These are phyloP conservation scores for Hamigera avellanea DNA, from an alignment of 495 filamentous ascomycete genomes.

Conservation along the genomic window DNA sequence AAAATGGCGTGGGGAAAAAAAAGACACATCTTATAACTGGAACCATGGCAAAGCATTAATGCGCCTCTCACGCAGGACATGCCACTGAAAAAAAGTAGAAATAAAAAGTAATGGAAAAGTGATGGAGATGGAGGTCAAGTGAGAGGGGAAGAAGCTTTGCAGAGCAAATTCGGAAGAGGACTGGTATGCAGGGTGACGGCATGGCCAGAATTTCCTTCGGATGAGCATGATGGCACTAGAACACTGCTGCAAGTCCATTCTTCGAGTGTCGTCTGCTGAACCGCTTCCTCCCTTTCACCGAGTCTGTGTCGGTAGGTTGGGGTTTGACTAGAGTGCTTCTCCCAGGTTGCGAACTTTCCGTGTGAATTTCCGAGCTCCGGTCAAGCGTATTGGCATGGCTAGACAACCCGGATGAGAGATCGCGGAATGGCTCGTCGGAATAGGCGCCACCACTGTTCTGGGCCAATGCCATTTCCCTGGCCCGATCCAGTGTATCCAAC, in stretches of 20 bases:
- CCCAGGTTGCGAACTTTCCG: slow-evolving; percentile 21
- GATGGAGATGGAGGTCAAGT: too few species aligned
- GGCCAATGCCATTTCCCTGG: slow-evolving; percentile 66
- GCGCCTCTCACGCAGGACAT: too few species aligned
- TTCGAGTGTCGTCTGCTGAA: slow-evolving; percentile 88
- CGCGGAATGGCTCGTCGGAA: slow-evolving; percentile 58
- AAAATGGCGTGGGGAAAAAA: too few species aligned
- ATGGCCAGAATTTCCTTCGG: too few species aligned
- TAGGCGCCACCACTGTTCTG: slow-evolving; percentile 57
- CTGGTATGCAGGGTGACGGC: too few species aligned
- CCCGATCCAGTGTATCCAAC: slow-evolving; percentile 72
- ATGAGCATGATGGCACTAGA: slow-evolving; percentile 30
- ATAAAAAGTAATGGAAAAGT: too few species aligned
- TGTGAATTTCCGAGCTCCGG: slow-evolving; percentile 29
- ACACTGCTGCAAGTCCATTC: slow-evolving; percentile 75
- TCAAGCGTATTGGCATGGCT: slow-evolving; percentile 69
- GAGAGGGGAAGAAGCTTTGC: too few species aligned
- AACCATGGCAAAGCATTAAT: too few species aligned
- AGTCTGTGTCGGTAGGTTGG: slow-evolving; percentile 39
- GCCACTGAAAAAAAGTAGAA: too few species aligned
- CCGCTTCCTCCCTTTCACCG: slow-evolving; percentile 55
- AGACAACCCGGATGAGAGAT: slow-evolving; percentile 59
- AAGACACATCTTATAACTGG: too few species aligned
- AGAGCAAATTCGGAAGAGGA: too few species aligned
- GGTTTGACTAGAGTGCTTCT: slow-evolving; percentile 38